Conservation (phyloP, 805 yeast genomes). For the Scheffersomyces amazonensis region DNA sequence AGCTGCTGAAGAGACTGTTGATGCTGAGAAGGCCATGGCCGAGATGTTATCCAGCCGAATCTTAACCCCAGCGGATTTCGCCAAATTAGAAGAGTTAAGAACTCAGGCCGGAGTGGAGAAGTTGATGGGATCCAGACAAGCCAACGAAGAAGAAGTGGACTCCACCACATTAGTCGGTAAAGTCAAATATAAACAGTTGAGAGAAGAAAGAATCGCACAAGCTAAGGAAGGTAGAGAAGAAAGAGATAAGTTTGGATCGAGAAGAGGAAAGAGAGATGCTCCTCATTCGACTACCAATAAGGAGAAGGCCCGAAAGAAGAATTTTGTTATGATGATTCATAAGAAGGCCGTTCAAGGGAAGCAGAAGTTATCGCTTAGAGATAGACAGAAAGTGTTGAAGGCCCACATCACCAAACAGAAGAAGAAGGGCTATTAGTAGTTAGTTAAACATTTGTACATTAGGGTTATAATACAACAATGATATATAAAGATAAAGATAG, state of each 20-base stretch:
- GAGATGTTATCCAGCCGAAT: conserved; percentile 71
- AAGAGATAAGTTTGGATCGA: conserved; percentile 85
- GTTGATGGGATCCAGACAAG: conserved; percentile 56
- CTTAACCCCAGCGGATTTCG: conserved; percentile 96
- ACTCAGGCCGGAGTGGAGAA: conserved; percentile 83
- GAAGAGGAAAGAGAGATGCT: conserved; percentile 72
- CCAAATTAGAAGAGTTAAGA: conserved; percentile 85
- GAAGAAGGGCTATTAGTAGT: conserved; percentile 68
- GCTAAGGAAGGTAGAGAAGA: conserved; percentile 92
- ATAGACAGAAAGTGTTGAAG: conserved; percentile 78
- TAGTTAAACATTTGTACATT: neutral
- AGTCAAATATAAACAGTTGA: conserved; percentile 74
- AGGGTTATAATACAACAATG: conserved; percentile 1
- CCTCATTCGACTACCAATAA: conserved; percentile 89
- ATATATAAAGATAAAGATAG: conserved; percentile 1
- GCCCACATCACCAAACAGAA: conserved; percentile 91
- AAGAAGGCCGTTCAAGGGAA: conserved; percentile 93
- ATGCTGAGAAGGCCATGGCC: conserved; percentile 32
- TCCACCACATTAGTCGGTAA: conserved; percentile 75
- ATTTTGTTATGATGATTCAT: conserved; percentile 98
- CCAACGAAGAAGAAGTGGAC: conserved; percentile 84
- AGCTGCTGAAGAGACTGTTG: conserved; percentile 9
- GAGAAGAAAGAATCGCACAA: conserved; percentile 86
- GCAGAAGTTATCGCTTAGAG: conserved; percentile 83
- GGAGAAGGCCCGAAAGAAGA: conserved; percentile 98